phyloP scores from a whole-genome alignment of 805 yeast species.

The Metschnikowia vanudenii region DNA sequence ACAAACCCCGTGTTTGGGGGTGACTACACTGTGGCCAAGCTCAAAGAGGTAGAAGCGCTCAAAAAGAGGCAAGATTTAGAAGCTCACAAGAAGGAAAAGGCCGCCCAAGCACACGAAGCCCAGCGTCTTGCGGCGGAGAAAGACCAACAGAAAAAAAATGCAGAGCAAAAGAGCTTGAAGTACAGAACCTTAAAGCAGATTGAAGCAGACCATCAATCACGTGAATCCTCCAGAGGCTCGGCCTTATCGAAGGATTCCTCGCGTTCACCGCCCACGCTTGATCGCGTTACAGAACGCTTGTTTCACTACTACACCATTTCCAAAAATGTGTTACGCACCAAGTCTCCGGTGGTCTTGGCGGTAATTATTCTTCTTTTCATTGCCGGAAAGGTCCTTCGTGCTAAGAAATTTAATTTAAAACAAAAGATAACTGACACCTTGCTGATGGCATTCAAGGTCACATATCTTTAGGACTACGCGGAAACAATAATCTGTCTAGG shows the following conservation, averaged over 20 bases:
- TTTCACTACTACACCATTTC: constrained; percentile 15
- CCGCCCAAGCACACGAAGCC: constrained; percentile 20
- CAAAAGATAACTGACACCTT: constrained; percentile 36
- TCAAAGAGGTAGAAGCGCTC: constrained; percentile 15
- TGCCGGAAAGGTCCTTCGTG: constrained; percentile 22
- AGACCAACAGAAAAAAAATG: constrained; percentile 16
- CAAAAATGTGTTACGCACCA: constrained; percentile 25
- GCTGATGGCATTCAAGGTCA: constrained; percentile 44
- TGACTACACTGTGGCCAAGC: constrained; percentile 13
- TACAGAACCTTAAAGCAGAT: constrained; percentile 34
- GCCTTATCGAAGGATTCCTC: no score
- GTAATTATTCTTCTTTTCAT: constrained; percentile 24
- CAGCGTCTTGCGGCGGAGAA: constrained; percentile 21
- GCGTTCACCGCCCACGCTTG: constrained; percentile 3
- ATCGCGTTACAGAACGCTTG: constrained; percentile 1
- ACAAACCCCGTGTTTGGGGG: constrained; percentile 20
- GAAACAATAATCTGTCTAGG: no score
- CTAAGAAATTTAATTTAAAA: constrained; percentile 27
- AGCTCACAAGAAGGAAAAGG: constrained; percentile 13
- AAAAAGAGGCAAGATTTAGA: constrained; percentile 7
- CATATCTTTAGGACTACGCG: constrained; percentile 38
- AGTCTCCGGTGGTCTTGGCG: constrained; percentile 29
- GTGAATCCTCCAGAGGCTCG: no score
- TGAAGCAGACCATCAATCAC: constrained; percentile 16
- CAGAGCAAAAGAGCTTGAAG: constrained; percentile 25